phyloP scores from a whole-genome alignment of 1,284 basidiomycete species.

The Ustilago vetiveriae region DNA sequence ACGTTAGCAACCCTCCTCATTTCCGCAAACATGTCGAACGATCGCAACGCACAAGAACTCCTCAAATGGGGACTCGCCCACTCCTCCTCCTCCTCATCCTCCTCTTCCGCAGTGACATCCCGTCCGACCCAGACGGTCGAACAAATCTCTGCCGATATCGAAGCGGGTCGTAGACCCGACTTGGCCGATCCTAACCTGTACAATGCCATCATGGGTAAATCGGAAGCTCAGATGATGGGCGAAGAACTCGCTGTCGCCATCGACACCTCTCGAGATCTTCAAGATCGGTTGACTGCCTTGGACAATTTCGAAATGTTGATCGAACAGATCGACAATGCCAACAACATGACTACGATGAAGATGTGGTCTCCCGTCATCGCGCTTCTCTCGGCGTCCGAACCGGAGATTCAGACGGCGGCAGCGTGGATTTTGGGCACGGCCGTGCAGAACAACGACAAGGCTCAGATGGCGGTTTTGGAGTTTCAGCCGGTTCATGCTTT shows the following conservation, averaged over 20 bases:
- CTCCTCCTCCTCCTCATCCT: slow-evolving; percentile 1
- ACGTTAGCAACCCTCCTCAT: no score
- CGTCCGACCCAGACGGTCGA: slow-evolving; percentile 34
- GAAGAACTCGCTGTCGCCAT: slow-evolving; percentile 61
- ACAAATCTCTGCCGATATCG: slow-evolving; percentile 55
- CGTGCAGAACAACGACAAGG: slow-evolving; percentile 91
- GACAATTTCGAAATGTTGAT: slow-evolving; percentile 97
- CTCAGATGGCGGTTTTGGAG: slow-evolving; percentile 78
- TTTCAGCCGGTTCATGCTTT: slow-evolving; percentile 72
- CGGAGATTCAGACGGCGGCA: slow-evolving; percentile 75
- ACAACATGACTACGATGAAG: slow-evolving; percentile 82
- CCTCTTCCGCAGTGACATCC: slow-evolving; percentile 17
- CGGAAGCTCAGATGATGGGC: slow-evolving; percentile 65
- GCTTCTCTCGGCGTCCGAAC: slow-evolving; percentile 75
- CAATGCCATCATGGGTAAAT: slow-evolving; percentile 66
- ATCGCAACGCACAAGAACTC: slow-evolving; percentile 59
- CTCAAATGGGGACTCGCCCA: slow-evolving; percentile 61
- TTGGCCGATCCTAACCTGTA: slow-evolving; percentile 58
- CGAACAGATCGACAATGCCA: slow-evolving; percentile 95
- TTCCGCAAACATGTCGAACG: slow-evolving; percentile 50
- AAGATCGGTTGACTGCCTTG: slow-evolving; percentile 76
- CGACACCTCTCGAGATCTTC: slow-evolving; percentile 28
- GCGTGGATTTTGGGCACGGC: slow-evolving; percentile 95
- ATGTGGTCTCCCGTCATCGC: slow-evolving; percentile 85
- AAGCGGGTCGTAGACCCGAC: slow-evolving; percentile 58